Base-by-base conservation (phyloP, 2,329 filamentous ascomycete genomes). In the Trichophyton equinum region DNA sequence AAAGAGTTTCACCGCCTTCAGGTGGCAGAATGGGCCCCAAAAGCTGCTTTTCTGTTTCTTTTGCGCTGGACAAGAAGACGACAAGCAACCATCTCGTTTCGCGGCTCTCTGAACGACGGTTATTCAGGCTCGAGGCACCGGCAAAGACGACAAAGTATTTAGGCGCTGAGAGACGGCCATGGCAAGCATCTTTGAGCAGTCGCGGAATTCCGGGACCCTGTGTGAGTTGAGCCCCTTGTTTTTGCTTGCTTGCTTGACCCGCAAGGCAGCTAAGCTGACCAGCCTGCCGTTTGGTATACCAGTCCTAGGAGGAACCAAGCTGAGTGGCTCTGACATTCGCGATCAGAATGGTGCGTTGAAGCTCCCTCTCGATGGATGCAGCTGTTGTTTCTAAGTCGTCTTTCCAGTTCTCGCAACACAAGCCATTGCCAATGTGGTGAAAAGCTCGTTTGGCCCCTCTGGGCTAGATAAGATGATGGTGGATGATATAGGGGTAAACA, bases 401-500 rank as follows among this genome's bases (percentile, higher is more conserved):
- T 44, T 40, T 56, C 30, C 71, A 91, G 94, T 97, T 57, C 84
- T 91, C 68, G 94, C 94, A 67, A 97, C 94, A 53, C 91, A 96
- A 75, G 91, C 92, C 62, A 97, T 99, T 71, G 88, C 94, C 70
- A 99, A 97, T 85, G 91, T 99, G 63, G 91, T 99, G 75, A 97
- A 96, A 81, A 96, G 89, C 76, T 99, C 94, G 15, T 99, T 99
- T 73, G 94, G 94, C 61, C 94, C 94, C 58, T 96, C 90, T 64
- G 94, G 94, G 57, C 83, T 99, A 67, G 94, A 99, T 75, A 99
- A 99, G 84, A 99, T 99, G 94, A 97, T 99, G 94, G 94, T 99
- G 69, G 94, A 99, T 78, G 94, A 99, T 74, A 97, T 99, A 75
- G 94, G 94, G 72, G 87, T 90, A 83, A 69, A 85, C 44, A 49